phyloP scores from a whole-genome alignment of 2,329 filamentous ascomycete species.

The Monosporascus sp. region DNA sequence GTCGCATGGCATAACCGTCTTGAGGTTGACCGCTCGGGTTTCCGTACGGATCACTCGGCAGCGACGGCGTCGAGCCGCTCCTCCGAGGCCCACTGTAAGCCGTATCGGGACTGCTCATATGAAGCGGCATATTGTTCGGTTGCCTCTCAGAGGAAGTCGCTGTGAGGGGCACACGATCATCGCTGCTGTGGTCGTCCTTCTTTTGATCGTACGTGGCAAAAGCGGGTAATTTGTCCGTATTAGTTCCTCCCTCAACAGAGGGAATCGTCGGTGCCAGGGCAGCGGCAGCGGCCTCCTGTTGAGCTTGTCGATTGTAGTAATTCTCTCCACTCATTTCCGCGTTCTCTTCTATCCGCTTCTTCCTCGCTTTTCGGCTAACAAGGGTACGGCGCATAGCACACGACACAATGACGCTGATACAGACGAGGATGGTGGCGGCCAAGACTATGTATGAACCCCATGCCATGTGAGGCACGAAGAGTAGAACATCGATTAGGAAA shows the following conservation, averaged over 20 bases:
- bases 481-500: conserved; percentile 86
- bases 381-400: conserved; percentile 93
- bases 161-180: conserved; percentile 40
- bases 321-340: conserved; percentile 96
- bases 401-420: conserved; percentile 75
- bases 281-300: conserved; percentile 40
- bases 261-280: conserved; percentile 54
- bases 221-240: conserved; percentile 40
- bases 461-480: conserved; percentile 89
- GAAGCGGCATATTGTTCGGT: conserved; percentile 37
- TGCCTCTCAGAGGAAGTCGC: conserved; percentile 61
- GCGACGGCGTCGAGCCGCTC: conserved; percentile 33
- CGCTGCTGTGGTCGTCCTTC: conserved; percentile 55
- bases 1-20: conserved; percentile 42
- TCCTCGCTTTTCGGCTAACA: conserved; percentile 86
- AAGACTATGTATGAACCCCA: conserved; percentile 95
- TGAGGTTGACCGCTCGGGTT: conserved; percentile 44
- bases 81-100: conserved; percentile 30
- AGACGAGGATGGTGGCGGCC: conserved; percentile 79
- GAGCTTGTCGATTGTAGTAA: conserved; percentile 70
- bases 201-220: conserved; percentile 62
- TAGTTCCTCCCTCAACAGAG: conserved; percentile 50
- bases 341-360: conserved; percentile 86
- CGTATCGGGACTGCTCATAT: conserved; percentile 31
- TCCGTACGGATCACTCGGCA: conserved; percentile 56